These are phyloP conservation scores for Crassisporium funariophilum DNA, from an alignment of 768 basidiomycete species.

Conservation along the genomic window DNA sequence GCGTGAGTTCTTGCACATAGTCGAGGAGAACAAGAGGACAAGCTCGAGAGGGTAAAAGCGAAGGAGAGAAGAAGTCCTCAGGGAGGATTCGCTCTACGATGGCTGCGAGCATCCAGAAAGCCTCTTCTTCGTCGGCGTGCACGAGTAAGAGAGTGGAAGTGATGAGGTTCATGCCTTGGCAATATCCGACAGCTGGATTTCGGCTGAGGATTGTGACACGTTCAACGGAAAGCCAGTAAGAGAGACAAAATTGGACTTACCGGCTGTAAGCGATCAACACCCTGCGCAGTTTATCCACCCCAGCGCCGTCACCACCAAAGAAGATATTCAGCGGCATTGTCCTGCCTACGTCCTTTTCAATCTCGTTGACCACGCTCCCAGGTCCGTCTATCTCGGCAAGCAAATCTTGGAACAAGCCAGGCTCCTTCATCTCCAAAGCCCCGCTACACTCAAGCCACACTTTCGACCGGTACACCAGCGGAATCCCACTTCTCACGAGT, in stretches of 20 bases:
- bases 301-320: constrained; percentile 95
- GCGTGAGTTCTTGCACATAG: constrained; percentile 77
- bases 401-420: constrained; percentile 86
- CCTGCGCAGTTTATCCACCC: constrained; percentile 87
- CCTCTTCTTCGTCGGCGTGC: constrained; percentile 94
- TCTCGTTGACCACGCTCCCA: constrained; percentile 67
- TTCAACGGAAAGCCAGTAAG: not conserved
- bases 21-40: constrained; percentile 91
- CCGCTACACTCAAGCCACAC: constrained; percentile 95
- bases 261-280: constrained; percentile 92
- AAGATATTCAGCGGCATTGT: constrained; percentile 95
- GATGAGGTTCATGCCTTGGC: constrained; percentile 94
- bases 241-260: constrained; percentile 44
- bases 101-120: constrained; percentile 91
- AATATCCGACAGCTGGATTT: constrained; percentile 91
- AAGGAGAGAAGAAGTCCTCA: constrained; percentile 91
- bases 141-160: constrained; percentile 93
- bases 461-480: constrained; percentile 83
- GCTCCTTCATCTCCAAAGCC: constrained; percentile 88
- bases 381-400: constrained; percentile 52
- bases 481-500: constrained; percentile 84
- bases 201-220: constrained; percentile 52
- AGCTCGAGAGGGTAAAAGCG: constrained; percentile 88
- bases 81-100: constrained; percentile 90
- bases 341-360: constrained; percentile 93